Base-by-base conservation (phyloP, 306 rosid species). In the Quercus berberidifolia region DNA sequence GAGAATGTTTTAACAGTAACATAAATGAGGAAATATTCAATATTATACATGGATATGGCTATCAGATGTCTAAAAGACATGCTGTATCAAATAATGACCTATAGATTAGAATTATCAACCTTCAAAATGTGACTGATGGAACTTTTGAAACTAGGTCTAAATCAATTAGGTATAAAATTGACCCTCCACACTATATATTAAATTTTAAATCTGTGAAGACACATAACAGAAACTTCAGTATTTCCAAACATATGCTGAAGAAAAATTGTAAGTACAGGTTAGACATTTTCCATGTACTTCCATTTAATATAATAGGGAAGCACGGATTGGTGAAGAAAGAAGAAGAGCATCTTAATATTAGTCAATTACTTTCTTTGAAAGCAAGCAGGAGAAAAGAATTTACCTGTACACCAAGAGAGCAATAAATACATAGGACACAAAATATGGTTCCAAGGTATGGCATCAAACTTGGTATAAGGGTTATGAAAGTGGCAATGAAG, bases 401-500 rank as follows among this genome's bases (percentile, higher is more conserved):
- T 84, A 95, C 99, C 99, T 95, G 99, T 49, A 91, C 87, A 74
- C 98, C 99, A 85, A 95, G 85, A 63, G 93, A 83, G 82, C 98
- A 93, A 86, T 95, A 95, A 70, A 95, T 78, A 80, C 97, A 91
- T 6, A 93, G 80, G 78, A 90, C 76, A 81, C 94, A 93, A 87
- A 95, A 93, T 83, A 95, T 86, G 81, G 91, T 93, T 79, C 99
- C 99, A 14, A 95, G 88, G 85, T 93, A 95, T 23, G 99, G 99
- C 99, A 93, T 95, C 88, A 95, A 86, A 85, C 99, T 95, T 20
- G 99, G 99, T 79, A 95, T 89, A 77, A 95, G 99, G 51, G 96
- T 86, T 77, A 95, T 80, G 80, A 95, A 95, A 55, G 99, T 95
- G 33, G 98, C 98, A 67, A 95, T 85, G 86, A 95, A 95, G 43